Evolutionary conservation across 257 asterid genomes (phyloP), one percentile per base, ranked within the genome.

Genomic region (Lycium barbarum): DNA sequence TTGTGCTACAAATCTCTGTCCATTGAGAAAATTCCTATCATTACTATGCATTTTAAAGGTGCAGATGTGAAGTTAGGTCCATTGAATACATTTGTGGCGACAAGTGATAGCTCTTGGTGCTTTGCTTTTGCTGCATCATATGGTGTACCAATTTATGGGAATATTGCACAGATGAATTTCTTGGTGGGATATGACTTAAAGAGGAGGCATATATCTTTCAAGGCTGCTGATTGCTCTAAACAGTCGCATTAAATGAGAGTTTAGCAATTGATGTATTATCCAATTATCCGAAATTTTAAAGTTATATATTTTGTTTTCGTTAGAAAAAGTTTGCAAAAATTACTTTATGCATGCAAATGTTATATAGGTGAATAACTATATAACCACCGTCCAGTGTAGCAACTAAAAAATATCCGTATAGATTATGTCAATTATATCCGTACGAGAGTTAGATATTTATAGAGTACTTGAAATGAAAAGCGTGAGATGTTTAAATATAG

Each of bases 41-140:
- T 94, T 4, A 92, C 91, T 1, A 76, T 85, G 6, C 97, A 94
- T 89, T 92, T 93, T 83, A 87, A 13, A 74, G 97, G 95, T 84
- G 98, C 88, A 3, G 93, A 94, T 70, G 86, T 93, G 91, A 74
- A 47, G 73, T 65, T 94, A 90, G 89, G 85, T 18, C 14, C 91
- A 6, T 1, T 22, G 0, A 90, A 88, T 76, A 74, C 88, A 17
- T 93, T 92, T 35, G 65, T 88, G 17, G 86, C 10, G 67, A 85
- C 89, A 1, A 89, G 88, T 9, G 11, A 49, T 22, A 9, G 9
- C 7, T 22, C 89, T 6, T 9, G 83, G 6, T 93, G 98, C 78
- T 85, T 94, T 15, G 93, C 94, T 26, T 91, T 92, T 76, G 72
- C 82, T 0, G 85, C 88, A 1, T 4, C 86, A 0, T 58, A 15